Base-by-base conservation (phyloP, 2,329 filamentous ascomycete genomes). In the Phyllosticta citrichinensis region DNA sequence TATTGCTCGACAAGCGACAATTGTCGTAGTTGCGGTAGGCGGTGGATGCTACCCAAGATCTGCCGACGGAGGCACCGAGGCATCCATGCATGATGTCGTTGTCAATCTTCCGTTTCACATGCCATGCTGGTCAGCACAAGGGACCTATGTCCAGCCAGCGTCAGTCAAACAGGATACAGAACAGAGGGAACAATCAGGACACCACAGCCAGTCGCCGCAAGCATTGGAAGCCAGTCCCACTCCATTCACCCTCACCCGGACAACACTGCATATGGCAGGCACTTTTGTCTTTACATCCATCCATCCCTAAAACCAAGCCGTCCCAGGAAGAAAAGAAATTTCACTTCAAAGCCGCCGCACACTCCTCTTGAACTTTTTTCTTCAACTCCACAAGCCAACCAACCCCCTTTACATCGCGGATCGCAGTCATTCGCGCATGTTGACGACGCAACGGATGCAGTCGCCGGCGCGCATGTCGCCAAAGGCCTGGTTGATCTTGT, bases 401-500 rank as follows among this genome's bases (percentile, higher is more conserved):
- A 12, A 14, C 33, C 9, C 6, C 27, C 33, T 24, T 30, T 35
- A 25, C 25, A 22, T 33, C 51, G 10, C n/a, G 35, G 35, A 52
- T 24, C 22, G 52, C 22, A 55, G 20, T 52, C 51, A 52, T 10
- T 40, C 33, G 33, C 33, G 33, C 82, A 85, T 84, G 65, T 86
- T 85, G 59, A 97, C 88, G 10, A 97, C 94, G 68, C 91, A 96
- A 66, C 94, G 89, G 71, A 99, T 97, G 78, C 94, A 99, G 77
- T 97, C 92, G 62, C 94, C 94, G 63, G 86, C 83, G 82, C 97
- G 95, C 94, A 99, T 99, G 68, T 88, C 85, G 66, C 91, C 84
- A 71, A 96, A 99, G 20, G 91, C 93, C 57, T 82, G 80, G 81
- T 97, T 97, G 77, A 99, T 96, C 70, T 88, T 85, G 63, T 79